Conservation (phyloP, 1,284 basidiomycete species). For the Coriolopsis trogii region DNA sequence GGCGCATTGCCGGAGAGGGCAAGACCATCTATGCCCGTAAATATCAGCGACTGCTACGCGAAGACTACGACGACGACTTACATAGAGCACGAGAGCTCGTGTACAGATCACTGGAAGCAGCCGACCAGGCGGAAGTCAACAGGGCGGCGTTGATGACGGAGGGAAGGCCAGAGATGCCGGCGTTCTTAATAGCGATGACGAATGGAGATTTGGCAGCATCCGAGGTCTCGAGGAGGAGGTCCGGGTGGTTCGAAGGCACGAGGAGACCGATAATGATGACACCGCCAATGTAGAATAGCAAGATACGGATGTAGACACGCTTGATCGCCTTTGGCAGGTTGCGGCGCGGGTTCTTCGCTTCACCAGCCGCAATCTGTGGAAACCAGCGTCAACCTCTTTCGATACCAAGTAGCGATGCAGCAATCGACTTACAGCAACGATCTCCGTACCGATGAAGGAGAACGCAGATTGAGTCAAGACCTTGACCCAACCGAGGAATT, state of each 20-base stretch:
- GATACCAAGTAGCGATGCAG: too few species aligned
- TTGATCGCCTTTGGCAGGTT: slow-evolving; percentile 72
- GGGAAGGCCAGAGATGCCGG: slow-evolving; percentile 79
- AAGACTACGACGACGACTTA: slow-evolving; percentile 38
- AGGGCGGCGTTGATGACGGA: slow-evolving; percentile 90
- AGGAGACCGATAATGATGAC: slow-evolving; percentile 71
- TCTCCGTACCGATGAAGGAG: slow-evolving; percentile 77
- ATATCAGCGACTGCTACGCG: background rate
- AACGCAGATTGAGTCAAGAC: slow-evolving; percentile 68
- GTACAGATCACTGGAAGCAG: slow-evolving; percentile 84
- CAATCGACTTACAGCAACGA: slow-evolving; percentile 64
- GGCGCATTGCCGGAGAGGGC: slow-evolving; percentile 81
- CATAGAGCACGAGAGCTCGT: slow-evolving; percentile 82
- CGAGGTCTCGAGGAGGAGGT: slow-evolving; percentile 54
- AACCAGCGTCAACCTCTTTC: background rate
- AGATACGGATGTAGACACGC: slow-evolving; percentile 74
- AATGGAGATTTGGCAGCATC: slow-evolving; percentile 80
- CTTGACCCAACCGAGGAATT: slow-evolving; percentile 56
- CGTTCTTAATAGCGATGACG: slow-evolving; percentile 77
- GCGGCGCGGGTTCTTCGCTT: slow-evolving; percentile 70
- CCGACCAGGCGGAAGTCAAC: slow-evolving; percentile 85
- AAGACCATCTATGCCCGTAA: slow-evolving; percentile 62
- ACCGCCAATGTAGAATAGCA: slow-evolving; percentile 68
- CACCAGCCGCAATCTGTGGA: slow-evolving; percentile 71
- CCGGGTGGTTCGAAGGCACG: slow-evolving; percentile 66